phyloP scores from a whole-genome alignment of 768 basidiomycete genomes.

The Amanita inopinata region DNA sequence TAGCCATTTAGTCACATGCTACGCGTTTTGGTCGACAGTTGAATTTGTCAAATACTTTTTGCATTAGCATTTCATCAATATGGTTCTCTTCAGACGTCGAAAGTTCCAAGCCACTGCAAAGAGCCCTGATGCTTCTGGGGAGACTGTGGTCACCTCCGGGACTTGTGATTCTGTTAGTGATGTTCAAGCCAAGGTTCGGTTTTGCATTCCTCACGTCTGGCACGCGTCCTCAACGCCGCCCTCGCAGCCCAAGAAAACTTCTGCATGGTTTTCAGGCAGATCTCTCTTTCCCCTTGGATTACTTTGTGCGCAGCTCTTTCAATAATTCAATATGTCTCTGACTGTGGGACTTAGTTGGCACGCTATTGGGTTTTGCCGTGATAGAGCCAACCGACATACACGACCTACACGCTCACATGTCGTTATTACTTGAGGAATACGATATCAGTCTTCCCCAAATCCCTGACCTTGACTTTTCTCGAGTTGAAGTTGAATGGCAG shows the following conservation, averaged over 20 bases:
- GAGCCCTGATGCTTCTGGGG: neutral
- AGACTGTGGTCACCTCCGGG: neutral
- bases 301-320: conserved; percentile 28
- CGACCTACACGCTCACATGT: conserved; percentile 58
- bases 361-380: conserved; percentile 51
- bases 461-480: conserved; percentile 56
- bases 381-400: conserved; percentile 59
- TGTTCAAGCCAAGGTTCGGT: neutral
- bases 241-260: neutral
- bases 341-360: conserved; percentile 39
- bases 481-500: conserved; percentile 65
- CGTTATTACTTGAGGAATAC: conserved; percentile 59
- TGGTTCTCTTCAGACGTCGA: conserved; percentile 5
- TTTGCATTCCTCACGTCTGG: neutral
- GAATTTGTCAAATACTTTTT: neutral
- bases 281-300: conserved; percentile 71
- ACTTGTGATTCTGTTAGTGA: neutral
- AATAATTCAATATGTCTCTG: neutral
- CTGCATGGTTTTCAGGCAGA: conserved; percentile 22
- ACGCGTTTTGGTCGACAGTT: neutral
- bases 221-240: no score
- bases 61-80: neutral
- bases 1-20: neutral
- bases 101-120: neutral
- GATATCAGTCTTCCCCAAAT: conserved; percentile 57